These are phyloP conservation scores for Delonix regia DNA, from an alignment of 306 rosid genomes.

Conservation along the genomic window DNA sequence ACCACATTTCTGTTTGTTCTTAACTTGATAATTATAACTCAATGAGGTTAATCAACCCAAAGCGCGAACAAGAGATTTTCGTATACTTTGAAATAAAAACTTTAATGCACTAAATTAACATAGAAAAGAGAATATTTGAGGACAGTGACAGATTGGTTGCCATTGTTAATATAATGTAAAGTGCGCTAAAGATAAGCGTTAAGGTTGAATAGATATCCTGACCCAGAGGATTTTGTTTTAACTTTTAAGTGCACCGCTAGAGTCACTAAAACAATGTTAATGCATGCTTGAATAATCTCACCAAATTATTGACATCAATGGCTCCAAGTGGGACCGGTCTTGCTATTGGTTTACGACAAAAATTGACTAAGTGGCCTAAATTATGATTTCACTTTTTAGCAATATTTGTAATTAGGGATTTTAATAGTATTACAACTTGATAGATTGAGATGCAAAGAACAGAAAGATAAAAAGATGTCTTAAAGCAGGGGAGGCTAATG, in stretches of 20 bases:
- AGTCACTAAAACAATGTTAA: neutral
- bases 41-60: neutral
- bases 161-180: neutral
- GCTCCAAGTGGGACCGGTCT: neutral
- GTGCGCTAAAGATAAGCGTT: neutral
- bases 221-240: neutral
- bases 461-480: neutral
- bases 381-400: neutral
- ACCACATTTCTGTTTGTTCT: neutral
- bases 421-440: neutral
- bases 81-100: too few species aligned
- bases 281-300: neutral
- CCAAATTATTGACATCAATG: neutral
- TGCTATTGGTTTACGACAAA: neutral
- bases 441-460: too few species aligned
- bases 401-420: neutral
- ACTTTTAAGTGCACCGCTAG: neutral
- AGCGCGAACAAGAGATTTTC: too few species aligned
- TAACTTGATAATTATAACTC: neutral
- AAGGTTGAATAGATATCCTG: neutral
- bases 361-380: neutral
- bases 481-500: conserved; percentile 66
- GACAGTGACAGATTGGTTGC: neutral
- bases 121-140: neutral
- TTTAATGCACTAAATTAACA: neutral